phyloP scores from a whole-genome alignment of 768 basidiomycete genomes.

The Tulasnella sp. region DNA sequence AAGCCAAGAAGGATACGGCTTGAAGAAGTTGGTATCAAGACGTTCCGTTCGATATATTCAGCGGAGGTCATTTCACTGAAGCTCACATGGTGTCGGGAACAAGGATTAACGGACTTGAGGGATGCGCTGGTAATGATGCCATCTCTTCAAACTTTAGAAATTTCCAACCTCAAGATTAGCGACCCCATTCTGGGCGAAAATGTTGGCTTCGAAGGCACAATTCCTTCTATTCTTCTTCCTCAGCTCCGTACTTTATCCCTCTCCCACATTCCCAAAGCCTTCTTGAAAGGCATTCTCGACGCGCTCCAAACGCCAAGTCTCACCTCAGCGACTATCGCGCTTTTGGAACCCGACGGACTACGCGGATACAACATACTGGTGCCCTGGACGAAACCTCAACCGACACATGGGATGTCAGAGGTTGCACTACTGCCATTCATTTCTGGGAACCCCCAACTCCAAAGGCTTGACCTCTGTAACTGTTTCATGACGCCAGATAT shows the following conservation, averaged over 20 bases:
- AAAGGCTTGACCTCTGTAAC: background rate
- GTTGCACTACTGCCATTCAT: background rate
- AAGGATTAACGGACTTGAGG: background rate
- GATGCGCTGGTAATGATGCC: background rate
- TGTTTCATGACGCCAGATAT: background rate
- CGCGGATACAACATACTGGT: background rate
- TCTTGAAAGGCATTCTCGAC: background rate
- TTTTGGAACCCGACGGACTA: background rate
- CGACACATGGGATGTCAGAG: background rate
- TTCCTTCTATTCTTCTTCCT: background rate
- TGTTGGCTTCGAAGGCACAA: background rate
- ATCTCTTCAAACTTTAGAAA: background rate
- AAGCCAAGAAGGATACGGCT: background rate
- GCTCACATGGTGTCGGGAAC: background rate
- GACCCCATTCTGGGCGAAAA: background rate
- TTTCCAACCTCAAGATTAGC: background rate
- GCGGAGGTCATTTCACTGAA: background rate
- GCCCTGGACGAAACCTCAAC: background rate
- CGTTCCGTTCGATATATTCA: background rate
- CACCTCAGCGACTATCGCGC: background rate
- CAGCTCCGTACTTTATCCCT: background rate
- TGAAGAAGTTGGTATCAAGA: background rate
- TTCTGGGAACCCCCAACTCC: background rate
- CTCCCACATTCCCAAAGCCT: background rate
- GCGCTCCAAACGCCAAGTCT: background rate